Conservation (phyloP, 2,329 filamentous ascomycete species). For the Aspergillus awamori region DNA sequence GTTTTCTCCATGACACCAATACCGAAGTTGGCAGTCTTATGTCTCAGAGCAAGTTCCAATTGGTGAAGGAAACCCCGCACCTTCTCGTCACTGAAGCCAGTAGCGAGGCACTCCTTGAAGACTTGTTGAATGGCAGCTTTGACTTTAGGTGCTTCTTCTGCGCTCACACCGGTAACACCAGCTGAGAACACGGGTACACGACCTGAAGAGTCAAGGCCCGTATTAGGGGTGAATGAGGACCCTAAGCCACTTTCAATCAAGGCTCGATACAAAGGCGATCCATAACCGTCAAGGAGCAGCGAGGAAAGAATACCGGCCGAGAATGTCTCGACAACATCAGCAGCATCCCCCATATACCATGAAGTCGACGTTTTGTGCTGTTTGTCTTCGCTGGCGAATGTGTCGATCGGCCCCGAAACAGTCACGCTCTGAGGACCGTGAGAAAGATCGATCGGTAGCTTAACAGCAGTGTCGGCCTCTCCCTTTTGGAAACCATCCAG, state of each 20-base stretch:
- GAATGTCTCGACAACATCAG: slow-evolving; percentile 84
- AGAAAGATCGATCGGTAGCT: slow-evolving; percentile 71
- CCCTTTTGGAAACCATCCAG: slow-evolving; percentile 74
- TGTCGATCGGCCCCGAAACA: slow-evolving; percentile 80
- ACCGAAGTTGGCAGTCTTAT: slow-evolving; percentile 95
- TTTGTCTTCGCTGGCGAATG: slow-evolving; percentile 79
- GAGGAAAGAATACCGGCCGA: slow-evolving; percentile 80
- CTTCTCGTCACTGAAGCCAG: slow-evolving; percentile 85
- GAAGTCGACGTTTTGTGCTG: slow-evolving; percentile 94
- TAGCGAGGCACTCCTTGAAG: slow-evolving; percentile 67
- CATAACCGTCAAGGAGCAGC: slow-evolving; percentile 89
- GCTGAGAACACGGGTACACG: slow-evolving; percentile 84
- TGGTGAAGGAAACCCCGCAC: slow-evolving; percentile 94
- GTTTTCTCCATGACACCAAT: slow-evolving; percentile 87
- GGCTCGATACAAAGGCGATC: slow-evolving; percentile 86
- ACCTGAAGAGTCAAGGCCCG: slow-evolving; percentile 81
- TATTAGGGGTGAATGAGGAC: slow-evolving; percentile 92
- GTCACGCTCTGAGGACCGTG: slow-evolving; percentile 69
- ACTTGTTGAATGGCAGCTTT: slow-evolving; percentile 74
- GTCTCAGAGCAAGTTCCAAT: slow-evolving; percentile 86
- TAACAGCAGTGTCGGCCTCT: slow-evolving; percentile 70
- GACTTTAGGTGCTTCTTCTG: slow-evolving; percentile 75
- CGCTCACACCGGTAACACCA: slow-evolving; percentile 84
- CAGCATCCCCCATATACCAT: slow-evolving; percentile 84
- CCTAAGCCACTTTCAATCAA: slow-evolving; percentile 88